Conservation (phyloP, 176 grass and related monocot genomes). For the Juncus effusus region DNA sequence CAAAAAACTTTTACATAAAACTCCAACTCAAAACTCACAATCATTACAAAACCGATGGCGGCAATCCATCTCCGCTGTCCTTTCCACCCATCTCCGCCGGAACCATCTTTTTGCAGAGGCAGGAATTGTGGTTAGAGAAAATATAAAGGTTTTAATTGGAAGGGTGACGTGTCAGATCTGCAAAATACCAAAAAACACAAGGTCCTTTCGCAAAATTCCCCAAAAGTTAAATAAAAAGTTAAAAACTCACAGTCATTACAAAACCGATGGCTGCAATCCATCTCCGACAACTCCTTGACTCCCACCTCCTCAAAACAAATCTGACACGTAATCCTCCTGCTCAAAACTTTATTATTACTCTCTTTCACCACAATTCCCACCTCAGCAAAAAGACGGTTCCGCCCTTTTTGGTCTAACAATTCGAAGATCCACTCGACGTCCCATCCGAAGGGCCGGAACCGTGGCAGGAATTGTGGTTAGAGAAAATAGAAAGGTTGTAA, state of each 20-base stretch:
- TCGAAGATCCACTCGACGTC: constrained; percentile 95
- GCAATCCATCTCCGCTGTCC: constrained; percentile 73
- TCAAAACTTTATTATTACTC: constrained; percentile 17
- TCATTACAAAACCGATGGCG: constrained; percentile 89
- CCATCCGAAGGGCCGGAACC: too few relatives aligned
- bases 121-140: constrained; percentile 66
- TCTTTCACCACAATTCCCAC: constrained; percentile 62
- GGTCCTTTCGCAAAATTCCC: too few relatives aligned
- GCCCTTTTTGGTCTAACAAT: constrained; percentile 89
- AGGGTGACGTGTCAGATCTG: too few relatives aligned
- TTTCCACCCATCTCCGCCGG: constrained; percentile 38
- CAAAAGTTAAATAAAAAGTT: not conserved
- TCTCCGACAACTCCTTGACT: constrained; percentile 37
- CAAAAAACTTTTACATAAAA: too few relatives aligned
- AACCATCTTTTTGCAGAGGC: too few relatives aligned
- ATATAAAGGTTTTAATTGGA: too few relatives aligned
- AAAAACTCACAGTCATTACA: constrained; percentile 85
- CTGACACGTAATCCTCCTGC: constrained; percentile 40
- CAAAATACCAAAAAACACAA: too few relatives aligned
- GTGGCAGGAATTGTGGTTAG: too few relatives aligned
- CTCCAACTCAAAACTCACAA: constrained; percentile 41
- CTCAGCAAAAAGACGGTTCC: constrained; percentile 64
- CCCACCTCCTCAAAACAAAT: constrained; percentile 79
- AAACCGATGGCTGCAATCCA: constrained; percentile 87
- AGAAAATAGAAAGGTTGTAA: too few relatives aligned